Percentiles rank a stretch among this genome's conserved stretches.
Evolutionary conservation across 805 yeast species (phyloP).

Genomic region (Saccharomyces mikatae): DNA sequence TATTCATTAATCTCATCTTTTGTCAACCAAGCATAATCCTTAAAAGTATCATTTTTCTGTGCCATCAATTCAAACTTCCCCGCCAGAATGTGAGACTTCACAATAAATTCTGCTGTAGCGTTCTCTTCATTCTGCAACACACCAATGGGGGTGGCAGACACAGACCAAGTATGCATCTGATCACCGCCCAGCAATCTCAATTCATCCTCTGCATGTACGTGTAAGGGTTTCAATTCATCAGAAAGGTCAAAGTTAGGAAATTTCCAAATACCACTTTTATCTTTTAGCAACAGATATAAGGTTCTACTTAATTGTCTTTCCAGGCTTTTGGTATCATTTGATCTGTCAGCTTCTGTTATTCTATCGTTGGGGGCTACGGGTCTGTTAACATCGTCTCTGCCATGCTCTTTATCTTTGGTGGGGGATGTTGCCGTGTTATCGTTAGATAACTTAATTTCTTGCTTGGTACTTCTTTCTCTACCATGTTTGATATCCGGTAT

Average conservation of each 20-base stretch:
- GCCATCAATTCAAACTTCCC: constrained; percentile 56
- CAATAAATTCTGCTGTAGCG: constrained; percentile 48
- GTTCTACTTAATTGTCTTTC: constrained; percentile 77
- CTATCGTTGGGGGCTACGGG: constrained; percentile 66
- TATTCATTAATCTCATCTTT: constrained; percentile 62
- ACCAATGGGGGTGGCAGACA: constrained; percentile 83
- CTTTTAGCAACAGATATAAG: constrained; percentile 62
- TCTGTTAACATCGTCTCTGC: constrained; percentile 53
- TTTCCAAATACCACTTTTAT: constrained; percentile 46
- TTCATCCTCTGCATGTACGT: constrained; percentile 67
- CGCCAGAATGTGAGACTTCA: constrained; percentile 82
- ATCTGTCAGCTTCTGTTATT: constrained; percentile 65
- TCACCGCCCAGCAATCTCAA: constrained; percentile 65
- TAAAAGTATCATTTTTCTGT: constrained; percentile 28
- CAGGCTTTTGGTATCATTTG: constrained; percentile 54
- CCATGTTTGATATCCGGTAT: constrained; percentile 78
- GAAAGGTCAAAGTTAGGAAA: constrained; percentile 62
- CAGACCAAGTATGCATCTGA: constrained; percentile 75
- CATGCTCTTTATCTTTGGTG: constrained; percentile 28
- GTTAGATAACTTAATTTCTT: constrained; percentile 68
- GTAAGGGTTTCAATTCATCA: constrained; percentile 47
- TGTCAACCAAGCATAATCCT: constrained; percentile 73
- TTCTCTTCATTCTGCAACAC: constrained; percentile 39
- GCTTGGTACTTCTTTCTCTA: constrained; percentile 81
- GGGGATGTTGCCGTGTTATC: constrained; percentile 34